Evolutionary conservation across 306 rosid species (phyloP), one percentile per base, ranked within the genome.

Genomic region (Malus asiatica): DNA sequence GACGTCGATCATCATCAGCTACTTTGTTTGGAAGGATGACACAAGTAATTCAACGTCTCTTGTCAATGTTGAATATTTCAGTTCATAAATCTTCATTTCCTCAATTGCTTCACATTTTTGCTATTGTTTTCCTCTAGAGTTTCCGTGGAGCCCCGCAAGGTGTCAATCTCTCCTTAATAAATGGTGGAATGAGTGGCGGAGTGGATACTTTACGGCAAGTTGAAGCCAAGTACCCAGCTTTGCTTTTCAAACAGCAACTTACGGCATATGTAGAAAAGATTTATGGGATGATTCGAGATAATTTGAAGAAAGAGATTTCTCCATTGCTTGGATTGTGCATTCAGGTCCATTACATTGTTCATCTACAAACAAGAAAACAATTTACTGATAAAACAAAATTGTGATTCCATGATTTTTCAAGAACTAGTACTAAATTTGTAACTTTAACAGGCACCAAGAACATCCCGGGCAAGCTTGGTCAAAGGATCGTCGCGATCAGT

Each of bases 181-280:
- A 86, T 74, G 91, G 98, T 38, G 83, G 98, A 83, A 85, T 86
- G 62, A 88, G 89, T 51, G 88, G 93, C 65, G 90, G 96, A 80
- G 78, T 89, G 79, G 97, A 96, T 53, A 87, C 85, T 83, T 88
- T 96, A 73, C 88, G 98, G 67, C 99, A 90, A 89, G 99, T 96
- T 74, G 99, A 96, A 81, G 99, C 99, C 20, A 96, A 96, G 82
- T 96, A 96, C 82, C 99, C 99, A 5, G 99, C 99, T 57, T 87
- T 96, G 60, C 78, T 96, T 73, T 96, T 96, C 83, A 96, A 96
- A 84, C 99, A 96, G 83, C 99, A 96, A 82, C 99, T 96, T 78
- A 96, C 99, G 35, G 99, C 99, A 52, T 96, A 93, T 85, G 90
- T 96, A 61, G 99, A 96, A 77, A 96, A 96, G 82, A 90, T 96